Evolutionary conservation across 345 rosid species (phyloP).

Genomic region (Sonneratia caseolaris): DNA sequence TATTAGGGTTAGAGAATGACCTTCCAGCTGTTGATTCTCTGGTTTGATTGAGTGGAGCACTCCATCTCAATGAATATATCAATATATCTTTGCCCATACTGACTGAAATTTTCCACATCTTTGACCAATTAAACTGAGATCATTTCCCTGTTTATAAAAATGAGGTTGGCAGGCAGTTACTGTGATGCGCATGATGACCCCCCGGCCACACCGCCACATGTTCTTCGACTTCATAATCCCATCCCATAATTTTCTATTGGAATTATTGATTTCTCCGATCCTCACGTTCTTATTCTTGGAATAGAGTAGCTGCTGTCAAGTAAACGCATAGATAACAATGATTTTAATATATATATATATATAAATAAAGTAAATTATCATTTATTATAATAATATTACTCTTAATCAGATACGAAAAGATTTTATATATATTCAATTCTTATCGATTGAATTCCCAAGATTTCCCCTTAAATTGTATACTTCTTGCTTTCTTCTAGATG

Average conservation of each 20-base stretch:
- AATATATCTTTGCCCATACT: constrained; percentile 13
- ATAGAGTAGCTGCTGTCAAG: too few relatives aligned
- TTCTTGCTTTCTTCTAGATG: too few relatives aligned
- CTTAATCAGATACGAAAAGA: too few relatives aligned
- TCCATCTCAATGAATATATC: not conserved
- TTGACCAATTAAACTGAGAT: constrained; percentile 36
- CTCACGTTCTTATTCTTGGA: too few relatives aligned
- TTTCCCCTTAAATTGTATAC: too few relatives aligned
- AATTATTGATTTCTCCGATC: too few relatives aligned
- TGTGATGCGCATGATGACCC: not conserved
- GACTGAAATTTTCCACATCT: constrained; percentile 18
- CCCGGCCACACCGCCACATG: not conserved
- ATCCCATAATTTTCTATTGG: not conserved
- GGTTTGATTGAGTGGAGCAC: constrained; percentile 8
- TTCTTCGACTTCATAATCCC: constrained; percentile 1
- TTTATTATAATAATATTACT: too few relatives aligned
- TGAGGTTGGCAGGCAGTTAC: constrained; percentile 1
- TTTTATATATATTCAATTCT: too few relatives aligned
- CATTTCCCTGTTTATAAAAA: not conserved
- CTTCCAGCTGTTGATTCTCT: constrained; percentile 31
- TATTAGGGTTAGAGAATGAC: constrained; percentile 15
- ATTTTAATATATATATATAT: too few relatives aligned
- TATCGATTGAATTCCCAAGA: too few relatives aligned
- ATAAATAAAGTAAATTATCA: too few relatives aligned
- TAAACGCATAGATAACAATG: too few relatives aligned